Evolutionary conservation across 441 rosid genomes (phyloP), one percentile per base, ranked within the genome.

Genomic region (Corymbia calophylla): DNA sequence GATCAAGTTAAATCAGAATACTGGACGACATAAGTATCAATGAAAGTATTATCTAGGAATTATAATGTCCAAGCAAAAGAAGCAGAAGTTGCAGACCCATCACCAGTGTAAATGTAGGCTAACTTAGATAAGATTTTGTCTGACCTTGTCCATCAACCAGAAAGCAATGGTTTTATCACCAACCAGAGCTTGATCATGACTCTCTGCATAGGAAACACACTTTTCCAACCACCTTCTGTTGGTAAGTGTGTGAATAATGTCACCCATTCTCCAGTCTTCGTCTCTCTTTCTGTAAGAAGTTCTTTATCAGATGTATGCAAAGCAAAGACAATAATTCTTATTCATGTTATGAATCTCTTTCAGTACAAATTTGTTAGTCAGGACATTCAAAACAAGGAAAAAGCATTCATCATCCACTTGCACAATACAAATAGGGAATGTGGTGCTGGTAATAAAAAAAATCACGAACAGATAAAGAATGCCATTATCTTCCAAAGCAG

Each of bases 151-250:
- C 99, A 98, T 97, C 92, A 98, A 92, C 99, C 99, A 98, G 92
- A 98, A 98, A 19, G 99, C 99, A 88, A 98, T 93, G 35, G 99
- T 98, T 92, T 98, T 98, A 94, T 98, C 99, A 31, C 99, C 99
- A 87, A 98, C 99, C 90, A 98, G 96, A 89, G 99, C 99, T 94
- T 97, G 99, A 93, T 98, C 99, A 92, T 98, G 99, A 93, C 99
- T 96, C 93, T 97, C 99, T 55, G 99, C 99, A 94, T 98, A 98
- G 68, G 94, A 90, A 62, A 97, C 93, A 91, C 99, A 98, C 90
- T 97, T 97, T 89, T 98, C 99, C 87, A 90, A 88, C 99, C 99
- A 98, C 92, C 99, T 95, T 91, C 99, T 94, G 93, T 98, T 97
- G 91, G 95, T 95, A n/a, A 98, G 97, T 4, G 98, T 95, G 92